These are phyloP conservation scores for Flaveria ramosissima DNA, from an alignment of 129 eudicot species.

Conservation along the genomic window DNA sequence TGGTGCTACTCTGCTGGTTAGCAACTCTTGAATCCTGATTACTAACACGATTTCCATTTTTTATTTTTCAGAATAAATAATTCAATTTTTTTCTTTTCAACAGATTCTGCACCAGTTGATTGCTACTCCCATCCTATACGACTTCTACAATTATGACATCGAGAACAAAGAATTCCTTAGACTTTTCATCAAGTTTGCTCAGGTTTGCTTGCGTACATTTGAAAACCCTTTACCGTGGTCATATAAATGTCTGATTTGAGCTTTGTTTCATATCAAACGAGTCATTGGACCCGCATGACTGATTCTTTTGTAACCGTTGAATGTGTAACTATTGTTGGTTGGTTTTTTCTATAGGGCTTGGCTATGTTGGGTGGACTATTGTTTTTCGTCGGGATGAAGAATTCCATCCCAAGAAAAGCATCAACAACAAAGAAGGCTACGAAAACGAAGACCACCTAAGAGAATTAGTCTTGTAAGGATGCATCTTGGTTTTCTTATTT, in stretches of 20 bases:
- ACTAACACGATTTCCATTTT: neutral
- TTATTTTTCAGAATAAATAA: neutral
- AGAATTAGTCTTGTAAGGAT: constrained; percentile 24
- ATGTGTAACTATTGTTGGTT: constrained; percentile 3
- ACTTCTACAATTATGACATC: constrained; percentile 86
- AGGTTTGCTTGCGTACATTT: constrained; percentile 38
- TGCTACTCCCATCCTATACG: constrained; percentile 70
- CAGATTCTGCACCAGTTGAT: constrained; percentile 79
- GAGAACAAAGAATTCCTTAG: constrained; percentile 68
- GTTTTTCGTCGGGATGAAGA: constrained; percentile 45
- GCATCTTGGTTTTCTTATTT: constrained; percentile 23
- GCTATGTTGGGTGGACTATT: constrained; percentile 43
- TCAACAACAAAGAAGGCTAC: constrained; percentile 32
- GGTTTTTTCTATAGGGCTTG: constrained; percentile 32
- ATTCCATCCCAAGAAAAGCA: constrained; percentile 33
- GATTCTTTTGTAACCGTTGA: neutral
- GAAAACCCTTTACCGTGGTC: neutral
- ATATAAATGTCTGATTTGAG: neutral
- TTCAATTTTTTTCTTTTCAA: neutral
- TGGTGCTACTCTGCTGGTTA: constrained; percentile 81
- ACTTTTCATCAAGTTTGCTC: constrained; percentile 73
- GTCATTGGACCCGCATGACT: neutral
- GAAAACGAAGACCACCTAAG: constrained; percentile 37
- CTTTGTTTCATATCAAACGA: neutral
- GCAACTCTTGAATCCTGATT: constrained; percentile 13